phyloP scores from a whole-genome alignment of 1,284 basidiomycete species.

The Sanghuangporus weigelae region DNA sequence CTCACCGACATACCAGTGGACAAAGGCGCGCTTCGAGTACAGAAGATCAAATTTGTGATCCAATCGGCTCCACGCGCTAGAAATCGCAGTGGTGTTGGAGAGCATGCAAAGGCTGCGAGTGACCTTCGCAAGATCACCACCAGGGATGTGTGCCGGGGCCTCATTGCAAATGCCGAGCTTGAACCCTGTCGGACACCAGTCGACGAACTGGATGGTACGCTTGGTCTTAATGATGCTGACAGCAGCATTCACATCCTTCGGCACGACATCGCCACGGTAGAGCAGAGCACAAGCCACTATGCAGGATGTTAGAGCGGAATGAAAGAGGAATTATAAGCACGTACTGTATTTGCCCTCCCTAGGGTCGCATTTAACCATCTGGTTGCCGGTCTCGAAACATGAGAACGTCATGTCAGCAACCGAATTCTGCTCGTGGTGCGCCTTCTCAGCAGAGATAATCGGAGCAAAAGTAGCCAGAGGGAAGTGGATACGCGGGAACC shows the following conservation, averaged over 20 bases:
- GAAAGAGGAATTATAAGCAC: conserved; percentile 25
- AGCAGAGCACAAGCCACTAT: conserved; percentile 83
- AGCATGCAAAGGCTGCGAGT: conserved; percentile 95
- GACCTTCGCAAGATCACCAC: conserved; percentile 93
- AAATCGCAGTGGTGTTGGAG: conserved; percentile 84
- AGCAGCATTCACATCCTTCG: conserved; percentile 94
- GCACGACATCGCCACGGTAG: conserved; percentile 96
- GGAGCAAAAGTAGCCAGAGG: conserved; percentile 95
- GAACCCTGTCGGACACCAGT: conserved; percentile 98
- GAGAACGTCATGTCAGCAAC: conserved; percentile 98
- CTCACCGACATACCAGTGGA: conserved; percentile 94
- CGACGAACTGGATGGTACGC: conserved; percentile 94
- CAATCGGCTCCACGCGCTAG: conserved; percentile 82
- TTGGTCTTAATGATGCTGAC: conserved; percentile 96
- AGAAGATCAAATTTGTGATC: conserved; percentile 99
- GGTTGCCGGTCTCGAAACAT: conserved; percentile 96
- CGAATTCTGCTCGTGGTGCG: conserved; percentile 95
- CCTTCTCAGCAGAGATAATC: conserved; percentile 84
- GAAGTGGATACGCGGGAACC: conserved; percentile 98
- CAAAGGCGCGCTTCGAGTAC: conserved; percentile 89
- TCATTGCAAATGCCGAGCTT: conserved; percentile 99
- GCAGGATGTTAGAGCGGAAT: conserved; percentile 6
- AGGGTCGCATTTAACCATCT: conserved; percentile 96
- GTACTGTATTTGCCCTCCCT: conserved; percentile 95
- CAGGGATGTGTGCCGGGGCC: conserved; percentile 85